Base-by-base conservation (phyloP, 306 rosid species). In the Trichosanthes truncata region DNA sequence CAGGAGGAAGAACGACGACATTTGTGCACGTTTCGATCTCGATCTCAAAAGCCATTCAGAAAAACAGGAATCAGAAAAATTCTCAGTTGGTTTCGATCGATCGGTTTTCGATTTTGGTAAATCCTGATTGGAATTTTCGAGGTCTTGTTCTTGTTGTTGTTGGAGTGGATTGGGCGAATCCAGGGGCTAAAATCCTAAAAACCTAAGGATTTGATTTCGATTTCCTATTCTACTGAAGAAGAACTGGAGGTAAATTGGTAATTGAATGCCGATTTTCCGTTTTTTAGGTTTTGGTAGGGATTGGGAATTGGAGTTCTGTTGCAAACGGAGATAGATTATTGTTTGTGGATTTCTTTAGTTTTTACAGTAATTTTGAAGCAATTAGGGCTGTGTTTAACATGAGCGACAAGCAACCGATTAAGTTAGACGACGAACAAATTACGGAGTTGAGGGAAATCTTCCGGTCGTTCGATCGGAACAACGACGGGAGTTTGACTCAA, bases 401-500 rank as follows among this genome's bases (percentile, higher is more conserved):
- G 97, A 92, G 86, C 87, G 81, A 82, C 78, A 89, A 88, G 82
- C 85, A 88, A 68, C 81, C 81, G 66, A 91, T 89, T 74, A 89
- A 88, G 43, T 63, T 94, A 45, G 98, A 91, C 85, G 93, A 92
- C 23, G 96, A 89, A 10, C 97, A 95, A 63, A 89, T 95, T 43
- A 90, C 96, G 0, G 96, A 95, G 83, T 65, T 95, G 45, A 85
- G 96, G 0, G 91, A 92, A 67, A 92, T 92, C 25, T 95, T 95
- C 85, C 88, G 97, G 14, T 87, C 97, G 1, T 95, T 95, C 26
- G 98, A 95, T 78, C 85, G 93, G 74, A 91, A 92, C 87, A 95
- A 95, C 76, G 97, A 95, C 72, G 98, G 98, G 5, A 89, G 97
- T 81, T 83, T 95, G 11, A 92, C 97, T 14, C 98, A 95, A 72